Base-by-base conservation (phyloP, 805 yeast genomes). In the Candida parachauliodes region DNA sequence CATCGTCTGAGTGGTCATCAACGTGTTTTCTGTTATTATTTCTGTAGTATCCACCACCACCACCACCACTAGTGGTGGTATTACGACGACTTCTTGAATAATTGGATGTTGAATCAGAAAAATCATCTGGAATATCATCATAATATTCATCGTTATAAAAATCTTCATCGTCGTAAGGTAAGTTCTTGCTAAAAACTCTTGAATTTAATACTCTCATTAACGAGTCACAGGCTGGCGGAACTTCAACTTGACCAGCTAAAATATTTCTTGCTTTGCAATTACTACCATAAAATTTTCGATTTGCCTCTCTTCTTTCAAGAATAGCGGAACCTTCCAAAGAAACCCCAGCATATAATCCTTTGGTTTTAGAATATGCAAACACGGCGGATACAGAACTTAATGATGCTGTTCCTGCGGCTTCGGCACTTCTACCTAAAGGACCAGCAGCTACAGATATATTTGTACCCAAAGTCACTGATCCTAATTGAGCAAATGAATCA, bases 381-480 rank as follows among this genome's bases (percentile, higher is more conserved):
- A 91, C 82, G 5, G 98, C 95, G 4, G 97, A 86, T 4, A 88
- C 93, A 37, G 83, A 73, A 50, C 82, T 83, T 40, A 88, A 62
- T 3, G 96, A 87, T 1, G 97, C 98, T 19, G 94, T 77, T 15
- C 96, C 98, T 12, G 94, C 95, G 34, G 95, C 97, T 63, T 91
- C 98, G 3, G 97, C 98, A 51, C 86, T 88, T 64, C 98, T 79
- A 39, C 98, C 98, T 47, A 93, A 67, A 1, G 98, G 98, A 29
- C 98, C 98, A 1, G 97, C 98, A 10, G 98, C 96, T 24, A 91
- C 82, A 14, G 96, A 88, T 19, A 91, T 74, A 54, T 91, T 91
- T 46, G 97, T 96, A 51, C 98, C 98, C 34, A 91, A 71, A 2
- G 98, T 93, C 42, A 91, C 79, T 12, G 96, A 86, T 3, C 98